A percentile compares a stretch with the other conserved stretches of the same genome.
phyloP scores from a whole-genome alignment of 2,329 filamentous ascomycete genomes.

The Talaromyces piceae region DNA sequence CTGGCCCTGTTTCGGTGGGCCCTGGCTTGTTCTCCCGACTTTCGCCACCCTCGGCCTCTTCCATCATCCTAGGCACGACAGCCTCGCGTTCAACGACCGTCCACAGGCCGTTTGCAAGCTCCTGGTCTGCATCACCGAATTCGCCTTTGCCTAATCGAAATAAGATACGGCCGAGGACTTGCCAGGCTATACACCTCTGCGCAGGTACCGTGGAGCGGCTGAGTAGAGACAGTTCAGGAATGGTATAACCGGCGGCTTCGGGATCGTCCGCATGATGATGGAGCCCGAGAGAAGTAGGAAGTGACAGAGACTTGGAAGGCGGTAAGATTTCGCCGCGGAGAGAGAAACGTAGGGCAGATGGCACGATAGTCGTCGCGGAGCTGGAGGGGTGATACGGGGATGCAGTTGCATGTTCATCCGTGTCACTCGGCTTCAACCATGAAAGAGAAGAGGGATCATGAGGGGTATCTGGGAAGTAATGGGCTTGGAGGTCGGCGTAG shows the following conservation, averaged over 20 bases:
- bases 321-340: constrained; percentile 75
- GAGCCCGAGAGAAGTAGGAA: constrained; percentile 71
- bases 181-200: constrained; percentile 85
- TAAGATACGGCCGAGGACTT: constrained; percentile 77
- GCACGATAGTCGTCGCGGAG: constrained; percentile 53
- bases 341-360: constrained; percentile 78
- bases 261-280: constrained; percentile 93
- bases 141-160: constrained; percentile 73
- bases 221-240: constrained; percentile 74
- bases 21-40: constrained; percentile 16
- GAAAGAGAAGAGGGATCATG: constrained; percentile 78
- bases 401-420: constrained; percentile 39
- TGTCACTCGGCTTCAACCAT: constrained; percentile 74
- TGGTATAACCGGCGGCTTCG: constrained; percentile 88
- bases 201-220: constrained; percentile 74
- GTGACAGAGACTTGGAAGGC: constrained; percentile 62
- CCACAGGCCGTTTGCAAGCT: constrained; percentile 76
- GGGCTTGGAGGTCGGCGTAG: constrained; percentile 72
- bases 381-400: constrained; percentile 78
- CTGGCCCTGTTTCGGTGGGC: constrained; percentile 34
- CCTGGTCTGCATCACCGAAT: constrained; percentile 54
- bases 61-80: constrained; percentile 67
- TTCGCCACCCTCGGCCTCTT: constrained; percentile 58
- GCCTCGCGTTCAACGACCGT: constrained; percentile 65
- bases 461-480: constrained; percentile 86